These are phyloP conservation scores for Quercus ilex DNA, from an alignment of 306 rosid genomes.

Conservation along the genomic window DNA sequence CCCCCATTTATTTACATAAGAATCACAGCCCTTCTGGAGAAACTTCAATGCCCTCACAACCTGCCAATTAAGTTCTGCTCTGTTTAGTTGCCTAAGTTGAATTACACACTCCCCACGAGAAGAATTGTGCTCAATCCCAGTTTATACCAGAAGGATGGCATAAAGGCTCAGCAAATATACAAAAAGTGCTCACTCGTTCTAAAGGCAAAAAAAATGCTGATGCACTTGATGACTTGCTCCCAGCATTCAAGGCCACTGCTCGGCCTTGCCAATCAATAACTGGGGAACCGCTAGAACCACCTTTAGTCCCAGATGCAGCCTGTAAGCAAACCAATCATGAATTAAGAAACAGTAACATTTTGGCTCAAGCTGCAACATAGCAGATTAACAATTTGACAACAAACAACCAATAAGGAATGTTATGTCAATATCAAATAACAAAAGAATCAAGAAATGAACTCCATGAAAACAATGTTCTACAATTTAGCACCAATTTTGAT, in stretches of 20 bases:
- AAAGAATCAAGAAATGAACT: not conserved
- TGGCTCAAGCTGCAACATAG: not conserved
- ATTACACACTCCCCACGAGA: constrained; percentile 20
- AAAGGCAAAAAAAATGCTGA: constrained; percentile 91
- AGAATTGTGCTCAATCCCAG: constrained; percentile 21
- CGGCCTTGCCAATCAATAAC: constrained; percentile 95
- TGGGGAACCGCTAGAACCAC: constrained; percentile 98
- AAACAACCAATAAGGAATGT: not conserved
- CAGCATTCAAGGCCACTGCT: constrained; percentile 96
- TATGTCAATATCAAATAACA: not conserved
- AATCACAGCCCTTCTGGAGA: constrained; percentile 66
- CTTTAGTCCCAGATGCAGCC: constrained; percentile 99
- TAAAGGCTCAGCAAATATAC: constrained; percentile 21
- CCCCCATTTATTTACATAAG: constrained; percentile 66
- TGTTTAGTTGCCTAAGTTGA: constrained; percentile 15
- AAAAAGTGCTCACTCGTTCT: constrained; percentile 65
- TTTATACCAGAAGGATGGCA: constrained; percentile 19
- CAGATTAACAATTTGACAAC: not conserved
- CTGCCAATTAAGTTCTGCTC: constrained; percentile 41
- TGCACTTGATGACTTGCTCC: constrained; percentile 95
- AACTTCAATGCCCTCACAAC: constrained; percentile 87
- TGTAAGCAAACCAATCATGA: constrained; percentile 33
- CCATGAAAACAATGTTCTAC: not conserved
- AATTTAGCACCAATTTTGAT: not conserved
- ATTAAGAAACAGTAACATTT: constrained; percentile 8